Base-by-base conservation (phyloP, 371 early-diverging fungal genomes). In the Thermomucor indicae-seudaticae region DNA sequence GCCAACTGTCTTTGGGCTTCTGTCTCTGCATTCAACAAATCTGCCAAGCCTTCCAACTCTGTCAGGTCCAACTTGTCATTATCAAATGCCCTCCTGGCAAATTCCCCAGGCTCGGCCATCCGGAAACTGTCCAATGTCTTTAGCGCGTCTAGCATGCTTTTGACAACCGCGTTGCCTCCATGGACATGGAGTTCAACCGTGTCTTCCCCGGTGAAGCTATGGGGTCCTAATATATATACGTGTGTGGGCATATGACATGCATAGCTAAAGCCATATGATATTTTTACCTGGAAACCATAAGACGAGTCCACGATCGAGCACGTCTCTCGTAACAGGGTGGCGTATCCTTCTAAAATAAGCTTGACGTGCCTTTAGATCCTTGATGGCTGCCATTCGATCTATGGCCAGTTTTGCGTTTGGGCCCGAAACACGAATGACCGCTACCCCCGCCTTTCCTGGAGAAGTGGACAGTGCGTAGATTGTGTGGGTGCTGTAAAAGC, bases 141-240 rank as follows among this genome's bases (percentile, higher is more conserved):
- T 20, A 91, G 59, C 7, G 84, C 87, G 19, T 70, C 60, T 14
- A 90, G 54, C 0, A 88, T 61, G 35, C 82, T 70, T 40, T 63
- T 64, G 4, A 88, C 66, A 6, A 90, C 88, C 0, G 92, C 88
- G 31, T 69, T 77, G 6, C 91, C 89, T 19, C 92, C 92, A 58
- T 91, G 92, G 12, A 86, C 68, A 47, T 91, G 91, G 19, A 91
- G 70, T 49, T 91, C 92, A 3, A 83, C 89, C 27, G 77, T 78
- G 55, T 91, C 88, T 45, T 92, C 89, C 12, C 92, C 91, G 0
- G 92, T 92, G 47, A 83, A 92, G 17, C 88, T 88, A 22, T 70
- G 64, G 0, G 91, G 92, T 0, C 79, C 83, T 64, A 54, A 22
- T 22, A 25, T 43, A 31, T 61, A 44, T 49, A 31, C 29, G 42